Base-by-base conservation (phyloP, 2,329 filamentous ascomycete species). In the Fusarium subglutinans region DNA sequence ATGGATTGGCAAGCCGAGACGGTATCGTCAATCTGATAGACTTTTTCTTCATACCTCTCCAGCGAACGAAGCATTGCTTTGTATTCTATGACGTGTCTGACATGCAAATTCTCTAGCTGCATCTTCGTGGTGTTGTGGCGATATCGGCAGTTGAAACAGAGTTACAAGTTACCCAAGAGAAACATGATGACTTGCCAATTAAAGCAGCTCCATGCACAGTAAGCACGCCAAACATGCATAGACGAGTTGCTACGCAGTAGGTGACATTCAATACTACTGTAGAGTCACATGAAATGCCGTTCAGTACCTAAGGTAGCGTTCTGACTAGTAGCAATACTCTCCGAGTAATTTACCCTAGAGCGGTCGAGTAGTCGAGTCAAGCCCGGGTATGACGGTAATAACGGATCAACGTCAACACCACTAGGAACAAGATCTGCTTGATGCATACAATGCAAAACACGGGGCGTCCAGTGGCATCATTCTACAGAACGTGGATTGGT, bases 61-160 rank as follows among this genome's bases (percentile, higher is more conserved):
- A 33, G 20, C 17, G 28, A 40, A n/a, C 13, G 47, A 40, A 37
- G 18, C n/a, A 17, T 7, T 58, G 45, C 24, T 26, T 5, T 33
- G 22, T 15, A 24, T 13, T 57, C 11, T 28, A 69, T 64, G 66
- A 53, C 65, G 65, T 56, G 41, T 22, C 30, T 58, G 14, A 26
- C 14, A 40, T 53, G 53, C 65, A 48, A 51, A 17, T 45, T 48
- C 57, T 33, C 13, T 9, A 48, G 53, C 26, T 68, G 17, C 26
- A 38, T 41, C 20, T n/a, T 6, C 37, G 22, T 63, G 64, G 64
- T 62, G 56, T 69, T 56, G 38, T 50, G 50, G 28, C 38, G 28
- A 53, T 15, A 10, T n/a, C 56, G 64, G 66, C 66, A 69, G 48
- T 69, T 69, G 43, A 40, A 61, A 63, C 66, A 69, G 38, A 45